Evolutionary conservation across 306 rosid species (phyloP).

Genomic region (Casuarina cunninghamiana): DNA sequence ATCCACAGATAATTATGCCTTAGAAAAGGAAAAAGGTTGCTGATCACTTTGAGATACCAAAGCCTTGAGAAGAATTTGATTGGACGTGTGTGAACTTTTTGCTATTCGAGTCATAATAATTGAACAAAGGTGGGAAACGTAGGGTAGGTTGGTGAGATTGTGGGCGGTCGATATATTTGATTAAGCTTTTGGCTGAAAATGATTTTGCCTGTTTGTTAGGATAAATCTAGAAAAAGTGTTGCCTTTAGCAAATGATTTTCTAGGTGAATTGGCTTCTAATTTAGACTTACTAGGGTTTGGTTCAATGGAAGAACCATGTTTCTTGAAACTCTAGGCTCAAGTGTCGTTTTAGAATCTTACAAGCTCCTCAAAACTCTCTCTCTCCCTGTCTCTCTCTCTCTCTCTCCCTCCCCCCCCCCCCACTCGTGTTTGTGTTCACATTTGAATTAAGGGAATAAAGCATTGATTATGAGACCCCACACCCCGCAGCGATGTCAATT

Average conservation of each 20-base stretch:
- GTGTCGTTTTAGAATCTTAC: not conserved
- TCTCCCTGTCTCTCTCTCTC: not conserved
- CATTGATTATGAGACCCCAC: conserved; percentile 48
- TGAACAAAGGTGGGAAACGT: conserved; percentile 34
- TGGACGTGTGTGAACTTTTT: conserved; percentile 42
- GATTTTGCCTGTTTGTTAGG: conserved; percentile 32
- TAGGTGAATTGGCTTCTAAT: conserved; percentile 36
- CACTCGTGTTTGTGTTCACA: not conserved
- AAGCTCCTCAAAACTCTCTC: not conserved
- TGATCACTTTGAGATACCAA: conserved; percentile 40
- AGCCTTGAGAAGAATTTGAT: conserved; percentile 55
- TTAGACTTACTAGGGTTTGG: conserved; percentile 35
- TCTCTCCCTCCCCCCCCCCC: not conserved
- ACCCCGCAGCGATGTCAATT: conserved; percentile 21
- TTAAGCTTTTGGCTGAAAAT: conserved; percentile 19
- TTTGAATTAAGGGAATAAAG: conserved; percentile 42
- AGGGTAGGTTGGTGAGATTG: conserved; percentile 46
- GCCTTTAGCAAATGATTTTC: conserved; percentile 34
- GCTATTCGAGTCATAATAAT: conserved; percentile 30
- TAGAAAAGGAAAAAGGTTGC: conserved; percentile 30
- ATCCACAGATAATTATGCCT: conserved; percentile 33
- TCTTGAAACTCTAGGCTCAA: conserved; percentile 4
- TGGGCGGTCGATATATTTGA: conserved; percentile 43
- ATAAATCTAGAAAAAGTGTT: conserved; percentile 35
- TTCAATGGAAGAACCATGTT: conserved; percentile 33